Conservation (phyloP, 2,329 filamentous ascomycete genomes). For the Orbilia blumenaviensis region DNA sequence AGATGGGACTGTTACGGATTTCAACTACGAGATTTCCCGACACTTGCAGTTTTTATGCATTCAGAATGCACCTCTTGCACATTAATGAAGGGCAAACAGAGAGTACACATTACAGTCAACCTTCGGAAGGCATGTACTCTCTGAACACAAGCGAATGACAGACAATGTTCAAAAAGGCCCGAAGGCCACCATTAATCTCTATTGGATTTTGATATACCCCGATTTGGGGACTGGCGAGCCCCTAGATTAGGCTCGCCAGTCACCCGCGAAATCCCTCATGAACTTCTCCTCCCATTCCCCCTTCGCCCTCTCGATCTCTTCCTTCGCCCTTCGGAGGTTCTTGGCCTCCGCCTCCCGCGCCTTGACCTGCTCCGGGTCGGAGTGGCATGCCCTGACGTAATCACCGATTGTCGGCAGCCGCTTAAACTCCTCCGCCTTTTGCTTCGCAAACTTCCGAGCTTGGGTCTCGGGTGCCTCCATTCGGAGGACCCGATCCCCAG, state of each 20-base stretch:
- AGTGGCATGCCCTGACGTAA: neutral
- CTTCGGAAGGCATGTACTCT: neutral
- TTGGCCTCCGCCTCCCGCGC: neutral
- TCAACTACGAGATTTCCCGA: neutral
- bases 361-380: neutral
- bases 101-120: neutral
- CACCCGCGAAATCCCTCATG: neutral
- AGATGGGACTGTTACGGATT: too few relatives aligned
- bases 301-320: neutral
- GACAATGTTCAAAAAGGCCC: too few relatives aligned
- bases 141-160: neutral
- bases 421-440: neutral
- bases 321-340: neutral
- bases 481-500: neutral
- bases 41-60: neutral
- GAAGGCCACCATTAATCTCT: neutral
- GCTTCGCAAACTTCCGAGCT: neutral
- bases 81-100: neutral
- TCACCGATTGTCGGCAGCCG: conserved; percentile 1
- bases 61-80: neutral
- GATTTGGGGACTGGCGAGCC: too few relatives aligned
- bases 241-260: too few relatives aligned
- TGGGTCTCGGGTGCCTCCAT: neutral
- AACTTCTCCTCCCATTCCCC: neutral
- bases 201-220: too few relatives aligned